Evolutionary conservation across 176 grass and related monocot genomes (phyloP), one percentile per base, ranked within the genome.

Genomic region (Lolium rigidum): DNA sequence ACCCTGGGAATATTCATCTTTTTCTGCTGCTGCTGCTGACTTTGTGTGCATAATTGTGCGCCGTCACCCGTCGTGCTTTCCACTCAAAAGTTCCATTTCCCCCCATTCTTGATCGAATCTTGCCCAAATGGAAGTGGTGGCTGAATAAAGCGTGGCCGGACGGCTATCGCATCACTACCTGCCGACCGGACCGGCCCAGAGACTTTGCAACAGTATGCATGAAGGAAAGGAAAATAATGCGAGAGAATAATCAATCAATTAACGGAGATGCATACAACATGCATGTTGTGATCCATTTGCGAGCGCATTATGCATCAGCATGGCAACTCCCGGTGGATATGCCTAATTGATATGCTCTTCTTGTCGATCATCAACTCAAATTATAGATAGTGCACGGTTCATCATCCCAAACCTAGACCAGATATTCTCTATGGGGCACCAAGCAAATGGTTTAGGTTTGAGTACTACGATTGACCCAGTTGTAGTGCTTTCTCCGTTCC

Each of bases 31-130:
- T 17, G 21, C 39, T 16, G 14, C 14, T 49, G 43, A 28, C 78
- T 81, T 81, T n/a, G 44, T 1, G 5, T 35, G 60, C 44, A 66
- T 80, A n/a, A 66, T 14, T 35, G 61, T 65, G 9, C 21, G 5
- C 76, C 8, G 78, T 80, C 78, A 65, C 59, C 9, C 4, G 25
- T 81, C 43, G 26, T 26, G 1, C 79, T 81, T 81, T 51, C 61
- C 79, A 81, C 61, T n/a, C 16, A 50, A 49, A 80, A 11, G 76
- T 15, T 7, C 4, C 47, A 8, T 74, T 65, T 48, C 26, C 17
- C 16, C 17, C 11, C 31, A 35, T 35, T 80, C 47, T 51, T 7
- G 72, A 15, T 74, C 12, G 60, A 80, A 66, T 54, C 16, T 52
- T 5, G 26, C 80, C 11, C 15, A 4, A 76, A 15, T 15, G 79